Percentiles rank a stretch among this genome's conserved stretches.
phyloP scores from a whole-genome alignment of 2,329 filamentous ascomycete species.

The Curvularia hawaiiensis region DNA sequence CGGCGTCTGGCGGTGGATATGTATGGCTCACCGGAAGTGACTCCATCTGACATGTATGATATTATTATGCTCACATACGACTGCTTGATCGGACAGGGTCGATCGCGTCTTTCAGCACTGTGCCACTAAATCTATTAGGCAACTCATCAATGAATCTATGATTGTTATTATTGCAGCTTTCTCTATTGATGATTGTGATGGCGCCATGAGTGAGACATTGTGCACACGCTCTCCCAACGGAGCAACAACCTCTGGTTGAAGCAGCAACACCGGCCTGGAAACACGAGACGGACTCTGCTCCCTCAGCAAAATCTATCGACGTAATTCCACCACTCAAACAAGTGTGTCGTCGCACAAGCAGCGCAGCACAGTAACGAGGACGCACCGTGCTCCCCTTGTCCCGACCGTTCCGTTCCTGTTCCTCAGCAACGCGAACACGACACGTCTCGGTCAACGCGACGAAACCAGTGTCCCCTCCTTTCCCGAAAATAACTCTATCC shows the following conservation, averaged over 20 bases:
- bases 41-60: constrained; percentile 37
- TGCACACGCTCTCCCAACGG: background rate
- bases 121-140: constrained; percentile 32
- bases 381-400: constrained; percentile 1
- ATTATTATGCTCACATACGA: constrained; percentile 39
- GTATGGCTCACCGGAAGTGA: constrained; percentile 36
- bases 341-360: background rate
- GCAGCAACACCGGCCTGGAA: background rate
- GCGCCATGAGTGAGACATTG: background rate
- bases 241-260: background rate
- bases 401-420: background rate
- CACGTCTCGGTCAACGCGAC: constrained; percentile 2
- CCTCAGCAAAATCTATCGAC: background rate
- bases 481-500: background rate
- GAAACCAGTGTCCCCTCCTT: background rate
- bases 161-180: constrained; percentile 9
- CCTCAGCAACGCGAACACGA: constrained; percentile 16
- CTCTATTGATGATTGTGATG: background rate
- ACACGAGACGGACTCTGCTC: background rate
- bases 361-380: constrained; percentile 1
- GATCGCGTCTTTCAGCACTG: constrained; percentile 40
- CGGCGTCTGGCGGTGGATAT: constrained; percentile 42
- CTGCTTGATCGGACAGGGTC: constrained; percentile 41
- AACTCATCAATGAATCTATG: constrained; percentile 32
- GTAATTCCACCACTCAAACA: constrained; percentile 2